Conservation (phyloP, 345 rosid genomes). For the Hibiscus tridactylites region DNA sequence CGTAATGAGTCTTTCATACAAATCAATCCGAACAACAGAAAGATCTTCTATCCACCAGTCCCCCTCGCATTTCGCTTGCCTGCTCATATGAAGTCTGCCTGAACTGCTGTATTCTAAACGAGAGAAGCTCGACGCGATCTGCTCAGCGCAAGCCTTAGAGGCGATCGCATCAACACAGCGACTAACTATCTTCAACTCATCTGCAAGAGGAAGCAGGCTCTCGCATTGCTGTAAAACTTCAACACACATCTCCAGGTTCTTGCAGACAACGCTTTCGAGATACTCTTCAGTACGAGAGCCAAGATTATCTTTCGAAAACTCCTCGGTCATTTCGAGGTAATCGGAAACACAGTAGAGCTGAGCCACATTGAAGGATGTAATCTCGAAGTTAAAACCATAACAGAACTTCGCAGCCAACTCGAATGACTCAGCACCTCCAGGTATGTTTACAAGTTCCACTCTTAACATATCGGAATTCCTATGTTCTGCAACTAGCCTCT, state of each 20-base stretch:
- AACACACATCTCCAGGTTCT: slow-evolving; percentile 81
- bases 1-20: slow-evolving; percentile 70
- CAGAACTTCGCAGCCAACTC: slow-evolving; percentile 95
- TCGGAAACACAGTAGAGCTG: slow-evolving; percentile 77
- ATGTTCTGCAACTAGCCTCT: slow-evolving; percentile 75
- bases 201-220: slow-evolving; percentile 82
- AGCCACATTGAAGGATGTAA: slow-evolving; percentile 79
- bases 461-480: slow-evolving; percentile 84
- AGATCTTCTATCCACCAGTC: slow-evolving; percentile 99
- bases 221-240: slow-evolving; percentile 88
- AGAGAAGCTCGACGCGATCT: slow-evolving; percentile 93
- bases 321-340: slow-evolving; percentile 93
- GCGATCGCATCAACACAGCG: slow-evolving; percentile 92
- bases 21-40: slow-evolving; percentile 69
- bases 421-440: slow-evolving; percentile 80
- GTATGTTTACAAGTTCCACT: slow-evolving; percentile 88
- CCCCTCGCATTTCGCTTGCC: slow-evolving; percentile 61
- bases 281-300: slow-evolving; percentile 84
- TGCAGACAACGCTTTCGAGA: slow-evolving; percentile 70
- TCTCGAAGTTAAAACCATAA: slow-evolving; percentile 87
- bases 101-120: slow-evolving; percentile 96
- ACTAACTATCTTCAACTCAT: slow-evolving; percentile 72
- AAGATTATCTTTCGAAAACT: slow-evolving; percentile 78
- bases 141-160: slow-evolving; percentile 83
- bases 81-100: slow-evolving; percentile 94